Evolutionary conservation across 768 basidiomycete genomes (phyloP), one percentile per base, ranked within the genome.

Genomic region (Leccinum fibrillosum): DNA sequence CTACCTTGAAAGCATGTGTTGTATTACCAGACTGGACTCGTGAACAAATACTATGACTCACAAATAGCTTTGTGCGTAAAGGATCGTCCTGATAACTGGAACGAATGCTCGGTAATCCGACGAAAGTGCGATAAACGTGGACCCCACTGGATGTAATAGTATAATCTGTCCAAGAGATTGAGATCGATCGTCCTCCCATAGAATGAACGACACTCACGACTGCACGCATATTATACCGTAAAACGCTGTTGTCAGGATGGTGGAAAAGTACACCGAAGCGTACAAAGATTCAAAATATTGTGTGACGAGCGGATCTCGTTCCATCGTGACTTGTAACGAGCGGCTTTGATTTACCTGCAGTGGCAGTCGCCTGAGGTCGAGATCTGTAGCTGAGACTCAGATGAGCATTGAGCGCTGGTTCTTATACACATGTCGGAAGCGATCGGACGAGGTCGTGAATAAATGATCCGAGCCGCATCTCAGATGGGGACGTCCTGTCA

Each of bases 71-170:
- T 11, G 15, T 49, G 23, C 32, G 47, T n/a, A 37, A 2, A 15
- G 28, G 42, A 44, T 66, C 64, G 0, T n/a, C 32, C 9, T 2
- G 53, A 7, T 59, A 65, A 17, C 64, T 65, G n/a, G 15, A n/a
- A 25, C n/a, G 1, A 26, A 19, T 10, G 10, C 0, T 1, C 6
- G 4, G 4, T 35, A 21, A 17, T 10, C 9, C 5, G 11, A 47
- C 8, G 28, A 34, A 47, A 5, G 7, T 3, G 2, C 6, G 10
- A 7, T 6, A 23, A 26, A 17, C 15, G 2, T 32, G 15, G 10
- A 3, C 1, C 59, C 2, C 23, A 64, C 63, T 55, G 55, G 12
- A 52, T 17, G 28, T 28, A 30, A 49, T 49, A 49, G 26, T 26
- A 49, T 4, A n/a, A 49, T 49, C 49, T 49, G 15, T 17, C 7